Evolutionary conservation across 805 yeast species (phyloP), one percentile per base, ranked within the genome.

Genomic region (Metschnikowia lunata): DNA sequence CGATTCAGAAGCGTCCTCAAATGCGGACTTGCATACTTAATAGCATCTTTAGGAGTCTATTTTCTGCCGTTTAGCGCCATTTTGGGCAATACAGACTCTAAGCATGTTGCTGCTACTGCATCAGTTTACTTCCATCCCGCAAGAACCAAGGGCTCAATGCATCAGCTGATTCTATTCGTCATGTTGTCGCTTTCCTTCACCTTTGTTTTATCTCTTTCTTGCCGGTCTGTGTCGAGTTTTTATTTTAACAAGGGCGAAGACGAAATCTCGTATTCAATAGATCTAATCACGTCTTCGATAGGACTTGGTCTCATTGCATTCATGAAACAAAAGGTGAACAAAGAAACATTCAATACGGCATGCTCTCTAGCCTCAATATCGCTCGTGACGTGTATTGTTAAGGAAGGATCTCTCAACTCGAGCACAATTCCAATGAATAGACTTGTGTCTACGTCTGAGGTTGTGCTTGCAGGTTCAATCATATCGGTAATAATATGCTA

Each of bases 121-220:
- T 84, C 87, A 1, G 93, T 87, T 2, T 88, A 88, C 61, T 87
- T 88, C 68, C 93, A 87, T 57, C 88, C 95, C 0, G 76, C 90
- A 1, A 63, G 95, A 39, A 75, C 93, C 0, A 76, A 78, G 45
- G 96, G 96, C 0, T 78, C 87, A 14, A 87, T 87, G 91, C 75
- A 80, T 47, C 88, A 87, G 57, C 81, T 89, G 10, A 60, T 84
- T 13, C 58, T 78, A 36, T 88, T 79, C 63, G 90, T 83, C 3
- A 52, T 72, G 0, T 45, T 77, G 2, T 69, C 88, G 1, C 62
- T 85, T 12, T 41, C 67, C 4, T 87, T 71, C 64, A 76, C 80
- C 36, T 74, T 79, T 43, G 43, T 70, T 0, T 73, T 82, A 8
- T 74, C 85, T 4, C 59, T 79, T 12, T 50, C 67, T 1, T 74